Conservation (phyloP, 768 basidiomycete species). For the Austroboletus eburneus region DNA sequence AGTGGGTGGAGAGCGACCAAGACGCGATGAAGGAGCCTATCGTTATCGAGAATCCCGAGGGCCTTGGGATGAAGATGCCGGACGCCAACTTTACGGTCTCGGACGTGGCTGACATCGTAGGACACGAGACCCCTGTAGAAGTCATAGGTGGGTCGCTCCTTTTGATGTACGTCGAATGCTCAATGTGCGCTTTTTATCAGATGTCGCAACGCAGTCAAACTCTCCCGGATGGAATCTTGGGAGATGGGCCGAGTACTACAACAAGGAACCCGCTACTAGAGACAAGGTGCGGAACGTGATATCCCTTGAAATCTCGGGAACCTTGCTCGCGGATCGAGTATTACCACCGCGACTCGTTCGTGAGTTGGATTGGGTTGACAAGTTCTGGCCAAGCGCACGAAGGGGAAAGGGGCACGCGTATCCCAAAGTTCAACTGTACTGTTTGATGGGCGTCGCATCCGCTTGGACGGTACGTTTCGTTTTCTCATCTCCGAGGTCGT, state of each 20-base stretch:
- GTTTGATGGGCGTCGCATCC: slow-evolving; percentile 90
- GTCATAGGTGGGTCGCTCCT: slow-evolving; percentile 69
- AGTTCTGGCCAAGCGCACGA: slow-evolving; percentile 82
- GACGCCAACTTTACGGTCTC: slow-evolving; percentile 62
- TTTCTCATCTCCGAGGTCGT: not conserved
- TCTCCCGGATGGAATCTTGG: slow-evolving; percentile 85
- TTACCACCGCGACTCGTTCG: slow-evolving; percentile 79
- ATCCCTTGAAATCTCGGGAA: slow-evolving; percentile 89
- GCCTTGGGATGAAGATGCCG: slow-evolving; percentile 92
- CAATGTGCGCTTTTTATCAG: slow-evolving; percentile 35
- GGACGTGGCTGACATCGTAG: slow-evolving; percentile 78
- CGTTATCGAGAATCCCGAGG: slow-evolving; percentile 71
- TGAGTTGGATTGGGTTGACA: slow-evolving; percentile 96
- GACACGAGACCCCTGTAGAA: slow-evolving; percentile 75
- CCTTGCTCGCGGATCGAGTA: slow-evolving; percentile 72
- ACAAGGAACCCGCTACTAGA: slow-evolving; percentile 57
- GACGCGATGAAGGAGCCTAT: slow-evolving; percentile 80
- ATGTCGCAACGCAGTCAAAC: slow-evolving; percentile 86
- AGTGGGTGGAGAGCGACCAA: slow-evolving; percentile 73
- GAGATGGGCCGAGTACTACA: slow-evolving; percentile 88
- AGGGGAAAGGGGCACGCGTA: slow-evolving; percentile 71
- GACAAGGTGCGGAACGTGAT: slow-evolving; percentile 96
- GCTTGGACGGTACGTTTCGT: slow-evolving; percentile 83
- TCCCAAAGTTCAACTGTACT: slow-evolving; percentile 95
- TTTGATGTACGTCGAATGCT: slow-evolving; percentile 2